phyloP scores from a whole-genome alignment of 176 grass and related monocot species.

The Phoenix dactylifera region DNA sequence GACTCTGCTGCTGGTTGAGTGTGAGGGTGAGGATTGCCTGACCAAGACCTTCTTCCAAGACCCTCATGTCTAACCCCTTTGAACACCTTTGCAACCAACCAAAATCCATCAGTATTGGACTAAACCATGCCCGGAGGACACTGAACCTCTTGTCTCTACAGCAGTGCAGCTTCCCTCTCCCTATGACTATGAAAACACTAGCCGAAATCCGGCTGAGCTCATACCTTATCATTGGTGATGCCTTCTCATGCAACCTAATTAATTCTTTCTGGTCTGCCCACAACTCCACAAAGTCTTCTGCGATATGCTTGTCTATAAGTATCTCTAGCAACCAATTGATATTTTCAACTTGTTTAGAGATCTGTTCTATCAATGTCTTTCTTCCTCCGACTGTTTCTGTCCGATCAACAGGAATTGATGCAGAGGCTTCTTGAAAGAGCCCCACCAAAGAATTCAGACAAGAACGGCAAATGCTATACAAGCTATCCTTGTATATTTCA shows the following conservation, averaged over 20 bases:
- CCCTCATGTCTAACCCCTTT: slow-evolving; percentile 54
- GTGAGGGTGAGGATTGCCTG: slow-evolving; percentile 65
- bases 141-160: slow-evolving; percentile 34
- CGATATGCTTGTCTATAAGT: slow-evolving; percentile 67
- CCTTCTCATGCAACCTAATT: slow-evolving; percentile 30
- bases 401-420: slow-evolving; percentile 7
- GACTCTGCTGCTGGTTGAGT: slow-evolving; percentile 55
- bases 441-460: slow-evolving; percentile 61
- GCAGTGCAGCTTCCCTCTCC: slow-evolving; percentile 60
- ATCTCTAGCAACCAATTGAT: slow-evolving; percentile 71
- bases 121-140: slow-evolving; percentile 62
- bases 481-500: slow-evolving; percentile 40
- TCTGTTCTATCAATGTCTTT: slow-evolving; percentile 39
- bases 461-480: slow-evolving; percentile 61
- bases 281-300: slow-evolving; percentile 62
- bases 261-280: slow-evolving; percentile 58
- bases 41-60: slow-evolving; percentile 69
- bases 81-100: slow-evolving; percentile 66
- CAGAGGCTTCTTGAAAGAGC: slow-evolving; percentile 64
- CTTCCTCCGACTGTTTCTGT: slow-evolving; percentile 11
- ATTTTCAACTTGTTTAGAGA: slow-evolving; percentile 68
- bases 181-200: slow-evolving; percentile 59
- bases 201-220: slow-evolving; percentile 76
- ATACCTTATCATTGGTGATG: slow-evolving; percentile 58
- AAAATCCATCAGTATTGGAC: slow-evolving; percentile 75